A percentile compares a stretch with the other conserved stretches of the same genome.
Conservation (phyloP, 805 yeast species). For the Priceomyces melissophilus region DNA sequence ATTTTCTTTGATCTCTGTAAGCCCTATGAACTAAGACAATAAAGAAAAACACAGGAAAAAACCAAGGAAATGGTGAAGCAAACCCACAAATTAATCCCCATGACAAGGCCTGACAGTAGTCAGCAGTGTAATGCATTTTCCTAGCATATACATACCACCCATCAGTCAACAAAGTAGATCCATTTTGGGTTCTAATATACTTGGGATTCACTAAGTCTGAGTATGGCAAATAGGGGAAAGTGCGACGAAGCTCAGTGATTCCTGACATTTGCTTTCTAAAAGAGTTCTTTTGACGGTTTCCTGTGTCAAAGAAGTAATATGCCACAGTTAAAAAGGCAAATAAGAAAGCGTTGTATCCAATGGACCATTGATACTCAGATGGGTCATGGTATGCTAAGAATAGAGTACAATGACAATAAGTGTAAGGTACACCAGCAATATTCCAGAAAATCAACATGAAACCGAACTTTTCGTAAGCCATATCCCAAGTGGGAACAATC, state of each 20-base stretch:
- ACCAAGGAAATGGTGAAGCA: constrained; percentile 89
- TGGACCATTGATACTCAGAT: constrained; percentile 71
- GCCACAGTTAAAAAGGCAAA: constrained; percentile 59
- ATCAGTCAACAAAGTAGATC: constrained; percentile 79
- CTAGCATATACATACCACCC: constrained; percentile 96
- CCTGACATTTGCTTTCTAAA: constrained; percentile 86
- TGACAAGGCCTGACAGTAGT: constrained; percentile 77
- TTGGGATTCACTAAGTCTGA: constrained; percentile 79
- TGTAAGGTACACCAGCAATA: constrained; percentile 98
- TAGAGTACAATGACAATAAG: constrained; percentile 91
- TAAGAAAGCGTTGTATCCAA: constrained; percentile 53
- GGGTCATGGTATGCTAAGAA: constrained; percentile 84
- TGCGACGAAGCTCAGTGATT: constrained; percentile 68
- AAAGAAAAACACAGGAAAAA: constrained; percentile 89
- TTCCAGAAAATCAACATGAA: constrained; percentile 99
- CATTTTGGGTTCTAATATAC: constrained; percentile 80
- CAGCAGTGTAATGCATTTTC: constrained; percentile 94
- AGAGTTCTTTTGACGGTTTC: constrained; percentile 91
- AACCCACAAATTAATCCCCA: constrained; percentile 95
- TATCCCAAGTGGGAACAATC: constrained; percentile 98
- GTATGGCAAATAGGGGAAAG: constrained; percentile 91
- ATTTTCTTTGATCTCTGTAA: constrained; percentile 79
- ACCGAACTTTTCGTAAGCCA: constrained; percentile 99
- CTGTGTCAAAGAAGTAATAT: constrained; percentile 91
- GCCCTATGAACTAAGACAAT: constrained; percentile 87